These are phyloP conservation scores for Neoboletus magnificus DNA, from an alignment of 768 basidiomycete species.

Conservation along the genomic window DNA sequence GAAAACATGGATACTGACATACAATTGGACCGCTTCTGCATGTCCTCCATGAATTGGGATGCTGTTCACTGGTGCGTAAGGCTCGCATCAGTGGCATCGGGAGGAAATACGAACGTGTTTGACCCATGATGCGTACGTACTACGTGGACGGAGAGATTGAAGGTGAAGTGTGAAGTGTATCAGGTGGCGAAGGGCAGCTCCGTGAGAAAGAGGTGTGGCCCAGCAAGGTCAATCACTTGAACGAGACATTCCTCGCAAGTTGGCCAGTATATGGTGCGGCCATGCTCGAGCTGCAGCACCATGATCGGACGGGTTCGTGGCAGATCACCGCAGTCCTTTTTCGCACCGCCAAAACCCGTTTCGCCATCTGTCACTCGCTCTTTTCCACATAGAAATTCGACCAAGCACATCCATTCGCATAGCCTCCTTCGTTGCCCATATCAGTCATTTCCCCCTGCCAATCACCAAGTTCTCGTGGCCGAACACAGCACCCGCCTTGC, in stretches of 20 bases:
- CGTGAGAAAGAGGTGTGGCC: slow-evolving; percentile 22
- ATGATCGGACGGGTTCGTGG: slow-evolving; percentile 3
- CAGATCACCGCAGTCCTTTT: neutral
- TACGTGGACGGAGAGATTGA: slow-evolving; percentile 2
- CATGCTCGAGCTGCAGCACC: slow-evolving; percentile 16
- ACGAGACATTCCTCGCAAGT: neutral
- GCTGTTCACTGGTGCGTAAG: slow-evolving; percentile 39
- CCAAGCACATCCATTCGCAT: slow-evolving; percentile 11
- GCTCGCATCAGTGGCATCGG: neutral
- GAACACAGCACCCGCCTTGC: neutral
- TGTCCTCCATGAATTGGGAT: slow-evolving; percentile 97
- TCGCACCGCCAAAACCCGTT: slow-evolving; percentile 2
- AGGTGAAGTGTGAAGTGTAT: neutral
- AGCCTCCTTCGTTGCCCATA: slow-evolving; percentile 13
- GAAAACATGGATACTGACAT: slow-evolving; percentile 33
- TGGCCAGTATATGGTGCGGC: slow-evolving; percentile 16
- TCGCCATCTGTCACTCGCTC: slow-evolving; percentile 8
- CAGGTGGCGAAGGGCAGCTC: neutral
- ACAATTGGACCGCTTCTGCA: slow-evolving; percentile 98
- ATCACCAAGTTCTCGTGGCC: neutral
- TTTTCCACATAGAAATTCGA: slow-evolving; percentile 30
- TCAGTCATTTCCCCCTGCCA: slow-evolving; percentile 7
- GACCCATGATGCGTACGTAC: slow-evolving; percentile 58
- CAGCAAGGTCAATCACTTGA: neutral
- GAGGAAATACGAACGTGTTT: slow-evolving; percentile 61